Evolutionary conservation across 345 rosid species (phyloP).

Genomic region (Populus alba): DNA sequence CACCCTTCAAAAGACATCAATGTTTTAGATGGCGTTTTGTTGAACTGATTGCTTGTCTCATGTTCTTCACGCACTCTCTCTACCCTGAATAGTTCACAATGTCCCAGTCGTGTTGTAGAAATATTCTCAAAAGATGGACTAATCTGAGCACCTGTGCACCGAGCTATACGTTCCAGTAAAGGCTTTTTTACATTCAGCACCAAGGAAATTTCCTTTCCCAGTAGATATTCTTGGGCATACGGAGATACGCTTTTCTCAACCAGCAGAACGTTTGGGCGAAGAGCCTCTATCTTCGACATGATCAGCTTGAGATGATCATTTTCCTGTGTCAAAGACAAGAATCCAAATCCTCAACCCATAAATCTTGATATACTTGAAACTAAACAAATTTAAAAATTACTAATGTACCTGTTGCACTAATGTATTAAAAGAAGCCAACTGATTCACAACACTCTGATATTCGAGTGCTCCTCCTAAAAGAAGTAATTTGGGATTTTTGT

Average conservation of each 20-base stretch:
- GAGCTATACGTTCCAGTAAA: slow-evolving; percentile 83
- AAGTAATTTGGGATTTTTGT: slow-evolving; percentile 82
- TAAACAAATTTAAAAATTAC: not conserved
- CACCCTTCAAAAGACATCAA: slow-evolving; percentile 99
- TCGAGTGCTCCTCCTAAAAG: slow-evolving; percentile 93
- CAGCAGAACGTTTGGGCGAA: slow-evolving; percentile 85
- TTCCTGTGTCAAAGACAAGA: slow-evolving; percentile 53
- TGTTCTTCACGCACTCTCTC: slow-evolving; percentile 79
- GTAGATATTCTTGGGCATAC: slow-evolving; percentile 72
- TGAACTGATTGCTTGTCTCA: slow-evolving; percentile 55
- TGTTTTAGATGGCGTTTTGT: slow-evolving; percentile 79
- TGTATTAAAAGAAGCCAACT: slow-evolving; percentile 84
- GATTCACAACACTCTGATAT: slow-evolving; percentile 73
- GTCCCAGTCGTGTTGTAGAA: slow-evolving; percentile 62
- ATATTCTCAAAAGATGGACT: slow-evolving; percentile 67
- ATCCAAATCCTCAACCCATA: slow-evolving; percentile 1
- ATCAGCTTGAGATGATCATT: slow-evolving; percentile 81
- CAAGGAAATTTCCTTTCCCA: slow-evolving; percentile 84
- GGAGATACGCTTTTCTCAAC: slow-evolving; percentile 97
- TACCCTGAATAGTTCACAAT: slow-evolving; percentile 77
- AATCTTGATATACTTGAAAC: slow-evolving; percentile 4
- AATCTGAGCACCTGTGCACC: slow-evolving; percentile 80
- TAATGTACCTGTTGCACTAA: slow-evolving; percentile 75
- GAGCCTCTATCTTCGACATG: slow-evolving; percentile 76
- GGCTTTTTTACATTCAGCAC: slow-evolving; percentile 84